Evolutionary conservation across 495 filamentous ascomycete genomes (phyloP).

Genomic region (Tetracladium setigerum): DNA sequence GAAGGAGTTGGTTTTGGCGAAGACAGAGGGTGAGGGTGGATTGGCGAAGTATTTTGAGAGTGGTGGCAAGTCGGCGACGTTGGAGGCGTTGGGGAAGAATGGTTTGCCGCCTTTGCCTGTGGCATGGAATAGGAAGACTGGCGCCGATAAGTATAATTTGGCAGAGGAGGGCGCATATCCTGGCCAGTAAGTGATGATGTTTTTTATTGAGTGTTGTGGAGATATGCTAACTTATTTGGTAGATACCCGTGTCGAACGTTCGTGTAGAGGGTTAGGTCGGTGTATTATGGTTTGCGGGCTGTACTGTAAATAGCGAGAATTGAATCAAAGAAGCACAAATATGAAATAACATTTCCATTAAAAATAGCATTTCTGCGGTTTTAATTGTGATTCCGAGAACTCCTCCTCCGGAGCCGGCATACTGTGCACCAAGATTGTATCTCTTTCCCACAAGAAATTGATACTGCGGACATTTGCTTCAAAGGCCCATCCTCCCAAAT

Average conservation of each 20-base stretch:
- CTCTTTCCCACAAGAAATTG: no score
- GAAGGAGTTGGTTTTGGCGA: conserved; percentile 74
- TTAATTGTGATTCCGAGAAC: no score
- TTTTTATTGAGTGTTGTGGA: background rate
- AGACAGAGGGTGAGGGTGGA: conserved; percentile 64
- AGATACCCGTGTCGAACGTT: conserved; percentile 43
- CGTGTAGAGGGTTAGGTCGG: conserved; percentile 24
- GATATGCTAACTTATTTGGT: conserved; percentile 17
- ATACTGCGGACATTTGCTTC: no score
- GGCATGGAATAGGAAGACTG: conserved; percentile 40
- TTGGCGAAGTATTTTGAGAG: conserved; percentile 66
- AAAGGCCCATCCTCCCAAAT: no score
- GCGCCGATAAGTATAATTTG: conserved; percentile 42
- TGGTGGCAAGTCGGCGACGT: conserved; percentile 49
- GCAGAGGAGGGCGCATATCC: conserved; percentile 48
- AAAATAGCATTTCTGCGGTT: no score
- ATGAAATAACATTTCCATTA: no score
- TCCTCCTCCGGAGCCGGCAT: no score
- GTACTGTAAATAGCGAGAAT: no score
- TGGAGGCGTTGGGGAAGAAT: conserved; percentile 58
- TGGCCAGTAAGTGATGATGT: conserved; percentile 39
- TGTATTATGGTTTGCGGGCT: background rate
- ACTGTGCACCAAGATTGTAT: no score
- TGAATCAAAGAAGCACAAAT: no score
- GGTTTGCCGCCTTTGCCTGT: conserved; percentile 80